These are phyloP conservation scores for Neophaeococcomyces aloes DNA, from an alignment of 2,329 filamentous ascomycete species.

Conservation along the genomic window DNA sequence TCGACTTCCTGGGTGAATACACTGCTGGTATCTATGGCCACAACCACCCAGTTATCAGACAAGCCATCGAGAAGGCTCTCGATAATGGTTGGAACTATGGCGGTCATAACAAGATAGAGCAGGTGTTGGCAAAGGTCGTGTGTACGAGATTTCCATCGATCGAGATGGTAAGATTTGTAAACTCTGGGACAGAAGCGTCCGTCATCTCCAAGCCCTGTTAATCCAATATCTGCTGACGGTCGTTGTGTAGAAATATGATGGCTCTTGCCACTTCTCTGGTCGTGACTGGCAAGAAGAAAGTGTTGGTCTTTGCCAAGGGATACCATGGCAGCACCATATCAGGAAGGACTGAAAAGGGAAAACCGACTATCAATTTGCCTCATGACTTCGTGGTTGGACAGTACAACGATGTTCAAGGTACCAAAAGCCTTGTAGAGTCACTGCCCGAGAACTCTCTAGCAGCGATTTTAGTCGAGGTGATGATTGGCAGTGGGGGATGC, in stretches of 20 bases:
- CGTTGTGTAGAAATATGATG: conserved; percentile 29
- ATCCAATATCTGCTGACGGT: too few relatives aligned
- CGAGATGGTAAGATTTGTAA: conserved; percentile 51
- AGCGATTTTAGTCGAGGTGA: conserved; percentile 55
- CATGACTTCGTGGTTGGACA: conserved; percentile 49
- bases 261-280: conserved; percentile 43
- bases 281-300: conserved; percentile 49
- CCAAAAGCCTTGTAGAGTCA: conserved; percentile 33
- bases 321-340: conserved; percentile 56
- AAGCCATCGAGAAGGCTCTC: conserved; percentile 38
- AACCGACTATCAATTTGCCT: conserved; percentile 40
- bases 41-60: conserved; percentile 45
- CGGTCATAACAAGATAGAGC: conserved; percentile 43
- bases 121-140: conserved; percentile 42
- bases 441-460: conserved; percentile 39
- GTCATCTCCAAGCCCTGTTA: too few relatives aligned
- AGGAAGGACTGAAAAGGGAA: conserved; percentile 21
- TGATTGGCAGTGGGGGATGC: conserved; percentile 55
- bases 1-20: conserved; percentile 53
- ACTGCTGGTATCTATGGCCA: conserved; percentile 58
- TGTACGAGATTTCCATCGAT: conserved; percentile 42
- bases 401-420: conserved; percentile 50
- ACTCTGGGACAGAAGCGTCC: conserved; percentile 52
- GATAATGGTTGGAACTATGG: conserved; percentile 46
- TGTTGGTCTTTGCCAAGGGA: conserved; percentile 70